Evolutionary conservation across 768 basidiomycete species (phyloP), one percentile per base, ranked within the genome.

Genomic region (Hericium coralloides): DNA sequence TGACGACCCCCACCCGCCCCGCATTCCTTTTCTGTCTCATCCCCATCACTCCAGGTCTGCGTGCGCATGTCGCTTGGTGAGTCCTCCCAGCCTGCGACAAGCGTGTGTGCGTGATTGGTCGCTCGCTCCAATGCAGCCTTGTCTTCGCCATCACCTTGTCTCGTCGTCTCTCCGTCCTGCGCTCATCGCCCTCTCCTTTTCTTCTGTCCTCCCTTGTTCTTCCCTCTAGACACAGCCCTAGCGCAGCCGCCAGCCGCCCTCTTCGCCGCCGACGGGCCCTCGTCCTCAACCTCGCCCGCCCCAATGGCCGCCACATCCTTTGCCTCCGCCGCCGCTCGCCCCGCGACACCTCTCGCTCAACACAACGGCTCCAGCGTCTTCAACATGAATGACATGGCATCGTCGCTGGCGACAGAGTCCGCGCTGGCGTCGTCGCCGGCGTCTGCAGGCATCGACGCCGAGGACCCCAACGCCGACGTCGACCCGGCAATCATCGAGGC

Each of bases 401-500:
- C 49, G 49, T 25, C 26, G 10, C 20, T 25, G 23, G 3, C 12
- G 7, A 14, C 15, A 17, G 49, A 50, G 15, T 18, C 20, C 4
- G 49, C 25, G 49, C 23, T 25, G 23, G 26, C 22, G 12, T 17
- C 25, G 52, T 23, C 52, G 18, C 38, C 38, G 12, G 52, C 26
- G 36, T 20, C 31, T 15, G 31, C 52, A 20, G 18, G 36, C 20
- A 38, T 4, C 52, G 52, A 53, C 52, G 31, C 38, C 26, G 68
- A 66, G 9, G 69, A 67, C 37, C 38, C 53, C 50, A 61, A 62
- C 39, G 45, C 68, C 56, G 88, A 88, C 59, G 80, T 84, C 61
- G 90, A 92, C 75, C 77, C 81, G 10, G 85, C 87, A 70, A 90
- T 93, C 64, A 65, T 92, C 64, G 90, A 93, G 69, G 91, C 92